Base-by-base conservation (phyloP, 352 stramenopile genomes). In the Pythium grandisporangium region DNA sequence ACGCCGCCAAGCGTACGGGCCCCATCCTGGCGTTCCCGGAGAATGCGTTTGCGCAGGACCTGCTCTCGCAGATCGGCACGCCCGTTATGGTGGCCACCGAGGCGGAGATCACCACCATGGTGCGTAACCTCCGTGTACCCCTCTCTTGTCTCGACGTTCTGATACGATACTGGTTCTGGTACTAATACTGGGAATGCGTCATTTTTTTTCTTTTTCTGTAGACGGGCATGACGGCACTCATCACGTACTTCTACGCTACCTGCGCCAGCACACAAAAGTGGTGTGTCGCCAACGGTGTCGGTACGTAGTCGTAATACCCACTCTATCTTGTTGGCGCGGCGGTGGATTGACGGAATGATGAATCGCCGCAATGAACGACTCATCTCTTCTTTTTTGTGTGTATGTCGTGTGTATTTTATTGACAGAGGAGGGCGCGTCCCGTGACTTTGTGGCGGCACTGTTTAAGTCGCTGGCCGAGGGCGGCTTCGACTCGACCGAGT, bases 161-260 rank as follows among this genome's bases (percentile, higher is more conserved):
- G 38, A 3, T 1, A 6, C 12, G 1, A 33, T 32, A 20, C 25
- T 37, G 39, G 37, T 17, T 6, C 26, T 26, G 23, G 8, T 19
- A 25, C 21, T 33, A 26, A n/a, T 26, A 25, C 12, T 5, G 20
- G 13, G 45, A 26, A n/a, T 13, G 32, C n/a, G 19, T 26, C 17
- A 33, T 25, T 20, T 21, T 13, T 35, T 38, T 33, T 19, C 27
- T 26, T 2, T 16, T 3, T 22, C 5, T 55, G 14, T 35, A 84
- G 69, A 90, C 79, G 23, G 70, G 79, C 30, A 87, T 93, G 55
- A 93, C 80, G 29, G 72, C 80, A 21, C 66, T 93, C 21, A 93
- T 93, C 52, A 81, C 66, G 27, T 93, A 73, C 64, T 93, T 89
- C 43, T 93, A 93, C 61, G 76, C 80, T 16, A 93, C 76, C 16